Evolutionary conservation across 208 protist species (phyloP), one percentile per base, ranked within the genome.

Genomic region (Leishmania braziliensis): DNA sequence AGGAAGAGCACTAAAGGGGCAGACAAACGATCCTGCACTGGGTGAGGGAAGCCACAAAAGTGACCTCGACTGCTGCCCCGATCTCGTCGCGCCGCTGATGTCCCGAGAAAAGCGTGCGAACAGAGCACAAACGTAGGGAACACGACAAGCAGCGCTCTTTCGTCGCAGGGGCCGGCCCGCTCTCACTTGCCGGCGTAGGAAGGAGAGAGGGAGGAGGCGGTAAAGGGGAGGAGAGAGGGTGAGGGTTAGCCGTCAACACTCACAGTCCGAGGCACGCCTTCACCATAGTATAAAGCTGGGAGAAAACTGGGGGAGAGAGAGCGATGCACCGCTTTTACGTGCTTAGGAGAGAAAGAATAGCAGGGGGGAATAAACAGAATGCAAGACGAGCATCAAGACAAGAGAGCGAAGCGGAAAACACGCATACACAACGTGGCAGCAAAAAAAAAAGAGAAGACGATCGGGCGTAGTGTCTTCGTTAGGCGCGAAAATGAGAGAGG

Each of bases 351-450:
- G 78, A 75, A 65, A 65, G 51, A n/a, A 65, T 10, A 29, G 26
- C 16, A 65, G n/a, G 36, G 36, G 36, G 36, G 36, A 39, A 65
- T 36, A 33, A 65, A 23, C 5, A 83, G 72, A 83, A 39, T 39
- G 36, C 73, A 78, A 48, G 76, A 60, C 9, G 1, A 62, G 50
- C 12, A 50, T 26, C 54, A 39, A 72, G 51, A 23, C 43, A 29
- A 69, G 71, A 18, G 70, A 60, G 43, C 20, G 54, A 72, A 68
- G 43, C 54, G 5, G 70, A 62, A 79, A 75, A 29, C 50, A 6
- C 51, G 0, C 51, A 8, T 8, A 54, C 51, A 54, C 51, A 54
- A 8, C 51, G 51, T 8, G 51, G 51, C 12, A 54, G 1, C 33
- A 33, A 8, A 16, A 54, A 0, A 14, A 8, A 54, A 54, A 54